These are phyloP conservation scores for Nemania abortiva DNA, from an alignment of 2,329 filamentous ascomycete genomes.

Conservation along the genomic window DNA sequence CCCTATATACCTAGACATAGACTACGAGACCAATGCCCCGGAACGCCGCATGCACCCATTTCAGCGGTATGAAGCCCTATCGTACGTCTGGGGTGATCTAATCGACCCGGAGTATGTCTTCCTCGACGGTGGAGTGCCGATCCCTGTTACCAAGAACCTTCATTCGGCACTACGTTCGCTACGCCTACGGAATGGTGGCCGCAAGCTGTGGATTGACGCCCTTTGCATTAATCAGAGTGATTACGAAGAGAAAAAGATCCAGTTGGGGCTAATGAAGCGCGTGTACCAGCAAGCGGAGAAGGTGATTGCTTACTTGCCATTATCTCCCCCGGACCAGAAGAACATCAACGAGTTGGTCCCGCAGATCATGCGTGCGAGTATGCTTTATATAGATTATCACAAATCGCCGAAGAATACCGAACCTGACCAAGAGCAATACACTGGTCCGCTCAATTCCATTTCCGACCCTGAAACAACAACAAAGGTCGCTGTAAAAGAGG, in stretches of 20 bases:
- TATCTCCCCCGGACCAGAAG: conserved; percentile 12
- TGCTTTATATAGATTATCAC: conserved; percentile 1
- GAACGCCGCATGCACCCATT: conserved; percentile 23
- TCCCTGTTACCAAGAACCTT: conserved; percentile 25
- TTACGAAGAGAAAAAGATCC: conserved; percentile 30
- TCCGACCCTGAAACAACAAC: conserved; percentile 11
- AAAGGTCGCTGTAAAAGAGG: conserved; percentile 7
- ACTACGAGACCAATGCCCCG: not conserved
- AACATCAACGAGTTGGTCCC: conserved; percentile 25
- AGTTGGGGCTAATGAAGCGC: conserved; percentile 24
- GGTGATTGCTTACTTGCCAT: conserved; percentile 28
- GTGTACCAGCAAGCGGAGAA: conserved; percentile 30
- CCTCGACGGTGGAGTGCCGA: conserved; percentile 9
- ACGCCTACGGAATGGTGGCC: conserved; percentile 8
- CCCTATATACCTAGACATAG: conserved; percentile 24
- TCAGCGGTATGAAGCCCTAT: conserved; percentile 35
- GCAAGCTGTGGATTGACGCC: conserved; percentile 33
- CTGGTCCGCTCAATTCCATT: conserved; percentile 16
- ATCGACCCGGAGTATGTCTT: conserved; percentile 22
- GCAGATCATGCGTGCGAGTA: conserved; percentile 15
- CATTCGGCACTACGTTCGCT: conserved; percentile 30
- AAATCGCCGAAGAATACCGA: not conserved
- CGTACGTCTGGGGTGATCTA: conserved; percentile 33
- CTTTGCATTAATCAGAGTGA: conserved; percentile 31
- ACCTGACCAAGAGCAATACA: not conserved